phyloP scores from a whole-genome alignment of 208 protist species.

The Crithidia fasciculata region DNA sequence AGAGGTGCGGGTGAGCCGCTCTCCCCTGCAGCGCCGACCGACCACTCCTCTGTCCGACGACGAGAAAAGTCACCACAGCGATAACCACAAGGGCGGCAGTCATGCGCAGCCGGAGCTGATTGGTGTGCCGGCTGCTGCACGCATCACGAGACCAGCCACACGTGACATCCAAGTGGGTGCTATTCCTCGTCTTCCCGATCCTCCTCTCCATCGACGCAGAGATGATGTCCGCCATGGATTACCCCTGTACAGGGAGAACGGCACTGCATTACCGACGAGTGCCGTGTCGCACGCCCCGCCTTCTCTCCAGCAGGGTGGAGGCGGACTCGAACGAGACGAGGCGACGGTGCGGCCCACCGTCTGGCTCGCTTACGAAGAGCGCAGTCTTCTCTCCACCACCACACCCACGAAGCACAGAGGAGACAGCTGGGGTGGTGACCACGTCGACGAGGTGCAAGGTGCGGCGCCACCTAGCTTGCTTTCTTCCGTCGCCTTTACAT shows the following conservation, averaged over 20 bases:
- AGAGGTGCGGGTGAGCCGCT: constrained; percentile 19
- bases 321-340: background rate
- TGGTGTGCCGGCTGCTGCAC: constrained; percentile 13
- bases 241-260: background rate
- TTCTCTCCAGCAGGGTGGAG: no score
- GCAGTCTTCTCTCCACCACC: constrained; percentile 13
- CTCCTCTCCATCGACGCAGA: background rate
- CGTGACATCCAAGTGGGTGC: no score
- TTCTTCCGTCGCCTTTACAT: background rate
- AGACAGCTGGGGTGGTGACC: background rate
- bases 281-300: background rate
- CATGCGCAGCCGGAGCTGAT: background rate
- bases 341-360: constrained; percentile 13
- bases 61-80: background rate
- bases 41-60: background rate
- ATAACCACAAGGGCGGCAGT: background rate
- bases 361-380: constrained; percentile 32
- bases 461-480: background rate
- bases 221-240: constrained; percentile 6
- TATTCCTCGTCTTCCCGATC: constrained; percentile 7
- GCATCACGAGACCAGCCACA: background rate
- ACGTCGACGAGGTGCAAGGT: background rate
- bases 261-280: background rate
- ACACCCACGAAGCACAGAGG: background rate
- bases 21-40: background rate